Evolutionary conservation across 1,284 basidiomycete genomes (phyloP), one percentile per base, ranked within the genome.

Genomic region (Irpex sp.): DNA sequence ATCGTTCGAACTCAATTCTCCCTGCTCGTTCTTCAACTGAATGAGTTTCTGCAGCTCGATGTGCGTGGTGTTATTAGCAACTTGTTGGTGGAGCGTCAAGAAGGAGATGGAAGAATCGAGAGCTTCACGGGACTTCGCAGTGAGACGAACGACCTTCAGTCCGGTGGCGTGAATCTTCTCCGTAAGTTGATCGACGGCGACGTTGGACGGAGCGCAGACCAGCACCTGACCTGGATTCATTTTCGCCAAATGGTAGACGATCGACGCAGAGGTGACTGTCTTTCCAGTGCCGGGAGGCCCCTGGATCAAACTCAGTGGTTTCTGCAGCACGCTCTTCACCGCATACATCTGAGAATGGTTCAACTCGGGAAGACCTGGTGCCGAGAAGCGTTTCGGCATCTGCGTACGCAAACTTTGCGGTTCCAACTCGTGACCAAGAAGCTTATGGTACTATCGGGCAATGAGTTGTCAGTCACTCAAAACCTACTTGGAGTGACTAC

Each of bases 261-360:
- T 97, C 1, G 97, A 98, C 4, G 97, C 97, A n/a, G 96, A 98
- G 0, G 97, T 99, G 62, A 99, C 97, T 0, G 97, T 99, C 80
- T 99, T 99, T 53, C 97, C 97, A 0, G 97, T 99, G 49, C 97
- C 97, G 11, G 97, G 97, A 31, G 97, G 97, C 17, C 97, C 97
- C 81, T 98, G 95, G 70, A 99, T 99, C 62, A 99, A 83, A 72
- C 93, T 95, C 63, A 99, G 85, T n/a, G 97, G 97, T 76, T 98
- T 98, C 76, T 99, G 96, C 17, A 99, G 81, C 3, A 99, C 97
- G 67, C 93, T 95, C 81, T 98, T 99, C 73, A 99, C 97, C 0
- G 97, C 97, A 75, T 93, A 96, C 91, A 99, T 98, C 75, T 99
- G 97, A 43, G 96, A 98, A 74, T 98, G 96, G 72, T 99, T 99